Evolutionary conservation across 768 basidiomycete genomes (phyloP).

Genomic region (Amanita pallidorosea): DNA sequence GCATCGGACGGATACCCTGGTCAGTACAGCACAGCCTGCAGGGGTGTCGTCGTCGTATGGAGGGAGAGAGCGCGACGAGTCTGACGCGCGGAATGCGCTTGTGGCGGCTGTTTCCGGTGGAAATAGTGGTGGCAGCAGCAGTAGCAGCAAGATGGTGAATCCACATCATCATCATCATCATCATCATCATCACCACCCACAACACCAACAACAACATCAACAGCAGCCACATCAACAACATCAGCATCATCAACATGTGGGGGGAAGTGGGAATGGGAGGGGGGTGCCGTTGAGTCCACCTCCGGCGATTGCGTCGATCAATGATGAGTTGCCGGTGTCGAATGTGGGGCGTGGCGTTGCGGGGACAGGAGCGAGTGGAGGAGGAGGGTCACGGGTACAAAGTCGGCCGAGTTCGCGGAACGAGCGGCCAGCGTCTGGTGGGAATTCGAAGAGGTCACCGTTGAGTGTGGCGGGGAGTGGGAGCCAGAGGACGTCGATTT

Average conservation of each 20-base stretch:
- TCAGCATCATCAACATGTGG: constrained; percentile 5
- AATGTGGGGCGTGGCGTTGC: constrained; percentile 12
- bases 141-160: neutral
- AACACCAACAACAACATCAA: no score
- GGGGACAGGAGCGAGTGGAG: constrained; percentile 9
- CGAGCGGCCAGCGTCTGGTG: neutral
- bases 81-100: constrained; percentile 1
- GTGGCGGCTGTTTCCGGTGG: constrained; percentile 5
- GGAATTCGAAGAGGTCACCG: constrained; percentile 10
- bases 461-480: constrained; percentile 1
- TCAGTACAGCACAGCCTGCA: constrained; percentile 8
- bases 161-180: neutral
- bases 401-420: constrained; percentile 15
- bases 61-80: constrained; percentile 3
- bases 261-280: constrained; percentile 8
- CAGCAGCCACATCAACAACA: constrained; percentile 1
- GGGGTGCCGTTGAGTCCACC: constrained; percentile 8
- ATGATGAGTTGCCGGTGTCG: constrained; percentile 16
- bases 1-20: constrained; percentile 17
- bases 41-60: neutral
- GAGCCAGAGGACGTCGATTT: constrained; percentile 1
- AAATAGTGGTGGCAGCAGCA: neutral
- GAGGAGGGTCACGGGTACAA: constrained; percentile 4
- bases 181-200: no score
- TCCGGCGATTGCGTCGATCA: constrained; percentile 5